Evolutionary conservation across 2,329 filamentous ascomycete genomes (phyloP).

Genomic region (Ascochyta lentis): DNA sequence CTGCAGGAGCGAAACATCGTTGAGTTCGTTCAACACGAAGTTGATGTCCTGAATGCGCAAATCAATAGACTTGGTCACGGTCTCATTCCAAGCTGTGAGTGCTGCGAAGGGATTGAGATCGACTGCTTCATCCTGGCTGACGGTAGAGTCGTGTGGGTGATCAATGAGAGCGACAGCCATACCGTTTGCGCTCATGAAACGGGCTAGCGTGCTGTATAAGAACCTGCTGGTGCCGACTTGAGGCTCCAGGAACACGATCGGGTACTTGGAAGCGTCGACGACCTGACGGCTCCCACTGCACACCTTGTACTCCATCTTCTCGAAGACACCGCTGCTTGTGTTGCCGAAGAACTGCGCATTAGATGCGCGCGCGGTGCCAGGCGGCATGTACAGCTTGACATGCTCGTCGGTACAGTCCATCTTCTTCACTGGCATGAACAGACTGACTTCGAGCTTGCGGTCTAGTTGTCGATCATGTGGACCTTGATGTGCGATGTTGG

Average conservation of each 20-base stretch:
- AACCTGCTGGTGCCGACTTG: conserved; percentile 54
- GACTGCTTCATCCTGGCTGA: conserved; percentile 55
- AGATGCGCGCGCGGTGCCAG: conserved; percentile 20
- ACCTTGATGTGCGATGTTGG: conserved; percentile 11
- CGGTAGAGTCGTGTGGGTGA: conserved; percentile 55
- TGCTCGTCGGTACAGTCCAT: conserved; percentile 20
- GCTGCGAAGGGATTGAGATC: conserved; percentile 23
- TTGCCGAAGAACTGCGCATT: conserved; percentile 36
- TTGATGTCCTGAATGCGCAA: conserved; percentile 28
- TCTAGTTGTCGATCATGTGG: conserved; percentile 5
- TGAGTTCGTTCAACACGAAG: conserved; percentile 25
- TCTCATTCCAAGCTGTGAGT: conserved; percentile 25
- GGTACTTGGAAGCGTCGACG: conserved; percentile 18
- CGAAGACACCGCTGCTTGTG: conserved; percentile 26
- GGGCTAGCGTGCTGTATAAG: conserved; percentile 54
- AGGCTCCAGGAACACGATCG: conserved; percentile 54
- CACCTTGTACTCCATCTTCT: conserved; percentile 22
- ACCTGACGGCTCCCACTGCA: conserved; percentile 22
- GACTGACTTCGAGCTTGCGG: conserved; percentile 27
- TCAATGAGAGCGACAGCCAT: conserved; percentile 58
- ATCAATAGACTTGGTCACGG: conserved; percentile 17
- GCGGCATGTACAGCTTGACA: conserved; percentile 30
- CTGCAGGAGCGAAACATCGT: not conserved
- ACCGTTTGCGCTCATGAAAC: conserved; percentile 56
- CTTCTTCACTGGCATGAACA: conserved; percentile 31